A percentile compares a stretch with the other conserved stretches of the same genome.
Evolutionary conservation across 2,329 filamentous ascomycete genomes (phyloP).

Genomic region (Penicillium griseofulvum): DNA sequence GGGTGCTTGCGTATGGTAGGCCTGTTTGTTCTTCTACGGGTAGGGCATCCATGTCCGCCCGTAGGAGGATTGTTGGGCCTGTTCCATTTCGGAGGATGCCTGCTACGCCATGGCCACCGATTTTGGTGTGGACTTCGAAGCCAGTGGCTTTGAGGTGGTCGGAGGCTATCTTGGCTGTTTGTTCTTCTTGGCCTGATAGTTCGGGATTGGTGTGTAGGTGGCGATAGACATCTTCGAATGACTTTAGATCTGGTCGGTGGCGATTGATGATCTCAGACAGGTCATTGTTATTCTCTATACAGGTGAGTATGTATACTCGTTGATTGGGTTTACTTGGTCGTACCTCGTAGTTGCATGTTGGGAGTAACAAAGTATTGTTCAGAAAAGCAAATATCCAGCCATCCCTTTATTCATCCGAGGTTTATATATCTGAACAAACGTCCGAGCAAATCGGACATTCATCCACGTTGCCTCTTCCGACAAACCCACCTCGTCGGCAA

Average conservation of each 20-base stretch:
- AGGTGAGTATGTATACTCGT: background rate
- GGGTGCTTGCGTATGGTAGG: slow-evolving; percentile 55
- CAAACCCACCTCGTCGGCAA: background rate
- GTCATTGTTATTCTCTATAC: background rate
- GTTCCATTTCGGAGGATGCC: slow-evolving; percentile 56
- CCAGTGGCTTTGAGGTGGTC: slow-evolving; percentile 38
- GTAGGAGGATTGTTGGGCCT: slow-evolving; percentile 56
- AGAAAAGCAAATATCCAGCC: background rate
- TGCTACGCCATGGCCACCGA: slow-evolving; percentile 60
- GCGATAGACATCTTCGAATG: slow-evolving; percentile 56
- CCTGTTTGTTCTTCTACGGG: slow-evolving; percentile 58
- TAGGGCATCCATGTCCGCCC: slow-evolving; percentile 63
- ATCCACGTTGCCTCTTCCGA: background rate
- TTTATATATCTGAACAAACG: background rate
- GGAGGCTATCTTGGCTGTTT: slow-evolving; percentile 50
- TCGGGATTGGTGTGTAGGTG: slow-evolving; percentile 57
- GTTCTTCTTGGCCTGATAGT: slow-evolving; percentile 54
- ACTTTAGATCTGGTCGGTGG: slow-evolving; percentile 43
- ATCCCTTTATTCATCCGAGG: background rate
- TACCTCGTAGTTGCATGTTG: slow-evolving; percentile 8
- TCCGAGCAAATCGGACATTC: background rate
- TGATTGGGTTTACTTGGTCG: background rate
- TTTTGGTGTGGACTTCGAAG: slow-evolving; percentile 50
- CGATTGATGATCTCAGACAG: slow-evolving; percentile 26
- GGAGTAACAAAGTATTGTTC: background rate